phyloP scores from a whole-genome alignment of 129 eudicot species.

The Ambrosia artemisiifolia region DNA sequence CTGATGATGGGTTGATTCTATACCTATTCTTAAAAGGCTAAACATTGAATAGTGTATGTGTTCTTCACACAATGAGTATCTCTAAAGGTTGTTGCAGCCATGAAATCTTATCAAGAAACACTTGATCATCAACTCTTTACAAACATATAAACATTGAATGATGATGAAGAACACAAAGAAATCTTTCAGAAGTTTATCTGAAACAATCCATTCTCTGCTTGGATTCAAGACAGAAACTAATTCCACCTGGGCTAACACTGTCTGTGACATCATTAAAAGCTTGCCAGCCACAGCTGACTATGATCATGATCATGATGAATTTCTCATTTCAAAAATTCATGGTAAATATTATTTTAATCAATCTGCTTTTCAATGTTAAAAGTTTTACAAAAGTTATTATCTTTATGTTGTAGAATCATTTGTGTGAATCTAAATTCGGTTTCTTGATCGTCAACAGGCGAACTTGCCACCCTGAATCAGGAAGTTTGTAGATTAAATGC shows the following conservation, averaged over 20 bases:
- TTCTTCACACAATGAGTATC: conserved; percentile 25
- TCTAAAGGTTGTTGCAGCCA: conserved; percentile 22
- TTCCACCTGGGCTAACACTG: conserved; percentile 33
- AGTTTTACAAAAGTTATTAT: background rate
- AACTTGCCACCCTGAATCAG: conserved; percentile 29
- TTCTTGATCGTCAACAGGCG: conserved; percentile 21
- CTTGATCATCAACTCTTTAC: background rate
- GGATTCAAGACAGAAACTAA: conserved; percentile 31
- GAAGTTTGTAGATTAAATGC: conserved; percentile 23
- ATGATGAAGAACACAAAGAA: conserved; percentile 26
- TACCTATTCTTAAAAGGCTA: conserved; percentile 27
- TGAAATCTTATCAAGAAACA: conserved; percentile 15
- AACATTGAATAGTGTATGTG: conserved; percentile 8
- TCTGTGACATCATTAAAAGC: conserved; percentile 37
- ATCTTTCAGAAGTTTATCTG: conserved; percentile 30
- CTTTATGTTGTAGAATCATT: background rate
- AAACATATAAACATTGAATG: conserved; percentile 15
- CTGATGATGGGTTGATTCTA: conserved; percentile 28
- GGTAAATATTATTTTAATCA: conserved; percentile 15
- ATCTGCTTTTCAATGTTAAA: background rate
- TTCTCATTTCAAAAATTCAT: conserved; percentile 19
- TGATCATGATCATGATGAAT: conserved; percentile 22
- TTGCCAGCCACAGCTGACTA: conserved; percentile 34
- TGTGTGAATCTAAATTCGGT: conserved; percentile 4
- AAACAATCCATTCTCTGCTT: conserved; percentile 33